A percentile compares a stretch with the other conserved stretches of the same genome.
phyloP scores from a whole-genome alignment of 2,329 filamentous ascomycete genomes.

The Endoconidiophora laricicola region DNA sequence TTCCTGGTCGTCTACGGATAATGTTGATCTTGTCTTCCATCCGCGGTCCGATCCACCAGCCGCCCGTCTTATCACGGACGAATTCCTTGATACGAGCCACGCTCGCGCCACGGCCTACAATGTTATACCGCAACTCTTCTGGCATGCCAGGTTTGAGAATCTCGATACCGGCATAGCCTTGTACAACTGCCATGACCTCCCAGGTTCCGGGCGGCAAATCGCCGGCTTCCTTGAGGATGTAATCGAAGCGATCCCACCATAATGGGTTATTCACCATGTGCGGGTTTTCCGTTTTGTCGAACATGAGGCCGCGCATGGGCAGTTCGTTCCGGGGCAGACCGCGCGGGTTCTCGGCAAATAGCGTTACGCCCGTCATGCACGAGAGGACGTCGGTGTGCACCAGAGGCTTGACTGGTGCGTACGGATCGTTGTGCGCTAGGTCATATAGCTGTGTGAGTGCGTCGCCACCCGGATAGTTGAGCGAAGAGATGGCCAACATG shows the following conservation, averaged over 20 bases:
- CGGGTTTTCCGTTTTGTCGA: slow-evolving; percentile 48
- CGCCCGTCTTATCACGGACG: slow-evolving; percentile 33
- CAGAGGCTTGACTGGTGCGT: slow-evolving; percentile 20
- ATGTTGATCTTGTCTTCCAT: slow-evolving; percentile 35
- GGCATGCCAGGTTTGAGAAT: slow-evolving; percentile 32
- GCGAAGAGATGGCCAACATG: slow-evolving; percentile 62
- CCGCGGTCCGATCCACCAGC: slow-evolving; percentile 48
- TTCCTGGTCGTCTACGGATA: slow-evolving; percentile 3
- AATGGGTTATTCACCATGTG: slow-evolving; percentile 25
- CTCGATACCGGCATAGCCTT: slow-evolving; percentile 43
- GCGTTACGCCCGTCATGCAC: slow-evolving; percentile 56
- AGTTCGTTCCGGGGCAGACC: slow-evolving; percentile 19
- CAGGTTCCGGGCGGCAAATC: slow-evolving; percentile 32
- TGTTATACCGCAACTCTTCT: slow-evolving; percentile 14
- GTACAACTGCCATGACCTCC: slow-evolving; percentile 38
- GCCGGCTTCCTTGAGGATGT: slow-evolving; percentile 39
- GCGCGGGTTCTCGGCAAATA: slow-evolving; percentile 38
- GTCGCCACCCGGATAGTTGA: slow-evolving; percentile 87
- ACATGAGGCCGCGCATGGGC: slow-evolving; percentile 20
- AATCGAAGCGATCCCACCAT: slow-evolving; percentile 51
- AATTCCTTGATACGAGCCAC: slow-evolving; percentile 24
- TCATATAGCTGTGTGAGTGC: slow-evolving; percentile 44
- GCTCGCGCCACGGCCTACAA: slow-evolving; percentile 30
- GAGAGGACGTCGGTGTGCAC: slow-evolving; percentile 46
- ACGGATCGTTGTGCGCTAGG: slow-evolving; percentile 18